These are phyloP conservation scores for Trichoderma orchidacearum DNA, from an alignment of 495 filamentous ascomycete species.

Conservation along the genomic window DNA sequence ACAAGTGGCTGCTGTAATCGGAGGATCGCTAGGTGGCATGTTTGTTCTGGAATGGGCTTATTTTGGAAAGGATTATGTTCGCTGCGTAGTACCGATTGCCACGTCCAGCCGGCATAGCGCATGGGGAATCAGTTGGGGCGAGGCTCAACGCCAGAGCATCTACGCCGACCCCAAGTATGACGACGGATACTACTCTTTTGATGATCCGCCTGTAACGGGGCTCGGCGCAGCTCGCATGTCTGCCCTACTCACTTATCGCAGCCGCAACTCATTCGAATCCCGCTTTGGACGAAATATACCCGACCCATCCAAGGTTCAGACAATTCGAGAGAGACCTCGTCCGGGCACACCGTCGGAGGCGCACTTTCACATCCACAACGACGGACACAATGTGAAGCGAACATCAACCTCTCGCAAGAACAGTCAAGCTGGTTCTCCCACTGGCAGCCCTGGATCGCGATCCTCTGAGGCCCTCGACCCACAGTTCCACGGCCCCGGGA, in stretches of 20 bases:
- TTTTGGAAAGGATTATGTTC: conserved; percentile 88
- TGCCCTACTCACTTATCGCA: conserved; percentile 87
- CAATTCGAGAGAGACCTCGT: conserved; percentile 52
- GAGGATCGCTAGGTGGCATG: conserved; percentile 99
- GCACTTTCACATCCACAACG: conserved; percentile 91
- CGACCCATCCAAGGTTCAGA: conserved; percentile 65
- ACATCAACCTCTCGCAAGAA: conserved; percentile 22
- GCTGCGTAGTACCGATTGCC: conserved; percentile 82
- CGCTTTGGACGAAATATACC: conserved; percentile 89
- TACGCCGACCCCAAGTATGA: conserved; percentile 98
- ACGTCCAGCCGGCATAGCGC: conserved; percentile 91
- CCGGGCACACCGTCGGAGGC: conserved; percentile 59
- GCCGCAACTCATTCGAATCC: conserved; percentile 90
- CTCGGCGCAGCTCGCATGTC: conserved; percentile 95
- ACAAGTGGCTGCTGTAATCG: conserved; percentile 78
- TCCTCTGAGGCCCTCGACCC: conserved; percentile 40
- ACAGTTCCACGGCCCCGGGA: conserved; percentile 60
- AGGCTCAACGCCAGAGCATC: conserved; percentile 94
- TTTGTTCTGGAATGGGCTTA: conserved; percentile 93
- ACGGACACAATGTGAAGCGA: conserved; percentile 59
- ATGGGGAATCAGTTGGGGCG: conserved; percentile 99
- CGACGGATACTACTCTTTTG: conserved; percentile 82
- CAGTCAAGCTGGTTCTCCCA: conserved; percentile 9
- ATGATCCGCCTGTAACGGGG: conserved; percentile 71
- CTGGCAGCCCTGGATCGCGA: not conserved